Evolutionary conservation across 768 basidiomycete genomes (phyloP).

Genomic region (Cystobasidium ongulense): DNA sequence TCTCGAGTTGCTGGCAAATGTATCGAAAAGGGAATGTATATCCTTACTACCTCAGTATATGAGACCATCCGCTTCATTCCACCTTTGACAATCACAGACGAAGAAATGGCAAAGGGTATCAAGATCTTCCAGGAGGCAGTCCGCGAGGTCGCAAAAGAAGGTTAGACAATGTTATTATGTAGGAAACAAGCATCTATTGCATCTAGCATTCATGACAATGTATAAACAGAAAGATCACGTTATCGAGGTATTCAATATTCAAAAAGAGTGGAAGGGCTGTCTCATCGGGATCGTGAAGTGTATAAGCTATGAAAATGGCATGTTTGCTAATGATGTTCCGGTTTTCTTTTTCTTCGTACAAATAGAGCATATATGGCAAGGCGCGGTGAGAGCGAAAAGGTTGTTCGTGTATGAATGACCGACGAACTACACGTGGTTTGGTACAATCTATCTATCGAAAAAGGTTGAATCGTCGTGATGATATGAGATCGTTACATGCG

Average conservation of each 20-base stretch:
- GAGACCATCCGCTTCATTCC: conserved; percentile 74
- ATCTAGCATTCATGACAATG: background rate
- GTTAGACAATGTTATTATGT: background rate
- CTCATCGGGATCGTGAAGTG: background rate
- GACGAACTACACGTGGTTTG: too few relatives aligned
- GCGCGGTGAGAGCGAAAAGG: too few relatives aligned
- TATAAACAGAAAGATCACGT: too few relatives aligned
- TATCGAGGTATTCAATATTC: too few relatives aligned
- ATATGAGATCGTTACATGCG: background rate
- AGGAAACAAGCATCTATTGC: background rate
- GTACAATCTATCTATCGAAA: too few relatives aligned
- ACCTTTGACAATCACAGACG: conserved; percentile 67
- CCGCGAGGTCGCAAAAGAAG: conserved; percentile 39
- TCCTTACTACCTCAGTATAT: conserved; percentile 81
- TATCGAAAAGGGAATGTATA: conserved; percentile 73
- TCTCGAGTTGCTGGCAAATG: conserved; percentile 54
- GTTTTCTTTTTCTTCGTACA: too few relatives aligned
- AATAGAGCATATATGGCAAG: too few relatives aligned
- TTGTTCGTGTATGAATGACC: too few relatives aligned
- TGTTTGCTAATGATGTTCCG: too few relatives aligned
- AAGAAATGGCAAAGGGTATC: conserved; percentile 55
- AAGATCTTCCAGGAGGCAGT: conserved; percentile 35
- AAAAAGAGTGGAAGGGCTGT: too few relatives aligned
- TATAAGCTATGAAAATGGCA: background rate
- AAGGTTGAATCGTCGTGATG: too few relatives aligned